Base-by-base conservation (phyloP, 1,284 basidiomycete species). In the Sphagnurus paluster region DNA sequence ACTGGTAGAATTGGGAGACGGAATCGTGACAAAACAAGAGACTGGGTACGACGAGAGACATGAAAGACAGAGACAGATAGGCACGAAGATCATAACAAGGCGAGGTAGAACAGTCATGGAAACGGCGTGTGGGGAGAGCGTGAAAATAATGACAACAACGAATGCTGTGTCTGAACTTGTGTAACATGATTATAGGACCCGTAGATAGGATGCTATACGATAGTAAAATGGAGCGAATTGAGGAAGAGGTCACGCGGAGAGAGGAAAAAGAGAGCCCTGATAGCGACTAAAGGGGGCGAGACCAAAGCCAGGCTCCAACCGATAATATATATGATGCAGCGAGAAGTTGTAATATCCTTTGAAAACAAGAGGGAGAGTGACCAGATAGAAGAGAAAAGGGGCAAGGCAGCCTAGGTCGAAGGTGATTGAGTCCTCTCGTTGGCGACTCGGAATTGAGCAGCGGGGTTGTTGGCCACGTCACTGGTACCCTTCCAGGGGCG, bases 401-500 rank as follows among this genome's bases (percentile, higher is more conserved):
- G 45, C 30, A 41, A 39, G 42, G 39, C 44, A 47, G 35, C 35
- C 35, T 47, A 48, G 29, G 43, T 35, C 25, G 48, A 39, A 16
- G 60, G 63, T 17, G 64, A 63, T 16, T 58, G 53, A 9, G 58
- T 49, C 43, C 56, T 59, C 52, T 54, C 54, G 38, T 53, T 50
- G 33, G 56, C 48, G 35, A 58, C 45, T 42, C 58, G 60, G 50
- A 62, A 64, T 34, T 65, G 65, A 30, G 61, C 55, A 26, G 59
- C 56, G 5, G 48, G 42, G 46, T 59, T 57, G 39, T 54, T 60
- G 30, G 59, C 58, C 33, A 58, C 42, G 30, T 54, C 53, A 34
- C 64, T 64, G 13, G 57, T 40, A 9, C 48, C 29, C 50, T 55
- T 64, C 64, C 63, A 64, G 17, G 59, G 56, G 10, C 63, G 65